phyloP scores from a whole-genome alignment of 192 early-diverging fungal species.

The Spinellus fusiger region DNA sequence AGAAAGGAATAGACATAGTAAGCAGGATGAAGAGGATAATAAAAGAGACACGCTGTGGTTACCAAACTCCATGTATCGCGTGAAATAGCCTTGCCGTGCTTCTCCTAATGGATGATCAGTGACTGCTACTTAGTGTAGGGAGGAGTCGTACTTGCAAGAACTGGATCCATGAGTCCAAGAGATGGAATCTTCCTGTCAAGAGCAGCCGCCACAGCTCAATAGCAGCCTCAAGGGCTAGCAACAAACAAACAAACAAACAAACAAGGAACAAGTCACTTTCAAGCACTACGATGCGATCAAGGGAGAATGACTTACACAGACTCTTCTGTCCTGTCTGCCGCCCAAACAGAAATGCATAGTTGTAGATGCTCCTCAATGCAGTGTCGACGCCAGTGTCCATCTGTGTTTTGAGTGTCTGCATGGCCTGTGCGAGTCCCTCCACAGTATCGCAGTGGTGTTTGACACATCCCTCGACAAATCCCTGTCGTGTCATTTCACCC shows the following conservation, averaged over 20 bases:
- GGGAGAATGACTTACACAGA: slow-evolving; percentile 42
- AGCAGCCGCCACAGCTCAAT: slow-evolving; percentile 71
- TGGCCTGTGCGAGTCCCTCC: too few relatives aligned
- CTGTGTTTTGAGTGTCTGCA: too few relatives aligned
- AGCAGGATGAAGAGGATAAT: too few relatives aligned
- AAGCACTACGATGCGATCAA: neutral
- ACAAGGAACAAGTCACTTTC: neutral
- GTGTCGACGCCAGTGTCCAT: too few relatives aligned
- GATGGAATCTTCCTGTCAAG: slow-evolving; percentile 48
- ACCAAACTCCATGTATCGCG: slow-evolving; percentile 83
- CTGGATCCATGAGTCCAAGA: slow-evolving; percentile 63
- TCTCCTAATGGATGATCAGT: slow-evolving; percentile 39
- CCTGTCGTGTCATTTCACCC: slow-evolving; percentile 65
- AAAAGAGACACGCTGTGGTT: too few relatives aligned
- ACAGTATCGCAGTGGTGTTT: slow-evolving; percentile 61
- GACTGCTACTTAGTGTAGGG: too few relatives aligned
- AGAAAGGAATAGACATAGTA: too few relatives aligned
- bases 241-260: neutral
- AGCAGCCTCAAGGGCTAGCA: slow-evolving; percentile 64
- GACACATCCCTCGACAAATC: slow-evolving; percentile 72
- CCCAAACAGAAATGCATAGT: slow-evolving; percentile 75
- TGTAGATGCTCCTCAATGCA: slow-evolving; percentile 65
- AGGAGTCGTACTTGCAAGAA: slow-evolving; percentile 44
- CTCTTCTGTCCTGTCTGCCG: slow-evolving; percentile 65
- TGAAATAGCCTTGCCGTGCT: slow-evolving; percentile 72